phyloP scores from a whole-genome alignment of 805 yeast species.

The Candida silvicultrix region DNA sequence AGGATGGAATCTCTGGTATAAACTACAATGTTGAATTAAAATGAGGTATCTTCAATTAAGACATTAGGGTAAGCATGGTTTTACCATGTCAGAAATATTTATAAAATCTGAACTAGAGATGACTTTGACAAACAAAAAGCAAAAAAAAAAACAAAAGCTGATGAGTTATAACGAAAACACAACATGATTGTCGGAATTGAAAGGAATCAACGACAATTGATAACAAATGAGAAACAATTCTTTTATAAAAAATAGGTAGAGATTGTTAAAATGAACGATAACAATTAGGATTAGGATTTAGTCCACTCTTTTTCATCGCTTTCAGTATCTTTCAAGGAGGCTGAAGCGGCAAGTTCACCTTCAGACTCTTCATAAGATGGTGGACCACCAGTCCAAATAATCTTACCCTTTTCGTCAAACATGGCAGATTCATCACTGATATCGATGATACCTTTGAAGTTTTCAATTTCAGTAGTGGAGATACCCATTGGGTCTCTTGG shows the following conservation, averaged over 20 bases:
- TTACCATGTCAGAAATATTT: not conserved
- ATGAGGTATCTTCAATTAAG: not conserved
- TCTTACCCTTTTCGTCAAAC: slow-evolving; percentile 43
- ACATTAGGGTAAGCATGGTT: not conserved
- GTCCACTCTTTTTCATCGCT: not conserved
- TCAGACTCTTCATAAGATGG: slow-evolving; percentile 29
- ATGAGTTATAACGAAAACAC: not conserved
- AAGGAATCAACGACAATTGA: too few relatives aligned
- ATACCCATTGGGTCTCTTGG: slow-evolving; percentile 88
- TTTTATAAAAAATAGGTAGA: too few relatives aligned
- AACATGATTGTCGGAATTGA: too few relatives aligned
- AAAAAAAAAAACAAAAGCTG: not conserved
- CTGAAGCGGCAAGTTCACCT: not conserved
- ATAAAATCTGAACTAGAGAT: too few relatives aligned
- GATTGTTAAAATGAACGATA: too few relatives aligned
- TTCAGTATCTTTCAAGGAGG: not conserved
- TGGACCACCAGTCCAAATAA: slow-evolving; percentile 45
- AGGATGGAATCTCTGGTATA: too few relatives aligned
- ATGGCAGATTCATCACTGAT: slow-evolving; percentile 65
- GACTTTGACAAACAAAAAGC: not conserved
- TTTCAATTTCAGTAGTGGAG: slow-evolving; percentile 51
- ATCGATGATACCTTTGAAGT: slow-evolving; percentile 47
- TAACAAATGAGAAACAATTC: too few relatives aligned
- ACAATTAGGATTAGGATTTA: too few relatives aligned
- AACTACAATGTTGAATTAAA: too few relatives aligned